A percentile compares a stretch with the other conserved stretches of the same genome.
phyloP scores from a whole-genome alignment of 371 early-diverging fungal genomes.

The Mortierella sp. region DNA sequence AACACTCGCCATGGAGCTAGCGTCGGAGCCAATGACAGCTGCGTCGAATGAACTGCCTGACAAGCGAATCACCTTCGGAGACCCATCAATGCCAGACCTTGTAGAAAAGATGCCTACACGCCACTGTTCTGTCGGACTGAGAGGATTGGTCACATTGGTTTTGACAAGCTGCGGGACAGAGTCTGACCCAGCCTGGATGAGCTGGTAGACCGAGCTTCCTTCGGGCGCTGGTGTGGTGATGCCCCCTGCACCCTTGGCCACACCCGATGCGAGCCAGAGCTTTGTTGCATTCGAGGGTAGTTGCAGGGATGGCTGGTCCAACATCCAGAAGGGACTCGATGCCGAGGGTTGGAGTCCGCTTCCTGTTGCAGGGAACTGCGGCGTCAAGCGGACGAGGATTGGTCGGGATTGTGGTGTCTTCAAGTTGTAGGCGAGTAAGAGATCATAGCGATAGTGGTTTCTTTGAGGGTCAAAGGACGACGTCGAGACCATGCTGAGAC shows the following conservation, averaged over 20 bases:
- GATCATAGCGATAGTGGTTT: slow-evolving; percentile 10
- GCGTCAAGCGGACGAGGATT: slow-evolving; percentile 16
- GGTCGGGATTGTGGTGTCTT: background rate
- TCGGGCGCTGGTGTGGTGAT: background rate
- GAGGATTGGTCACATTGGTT: background rate
- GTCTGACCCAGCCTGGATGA: background rate
- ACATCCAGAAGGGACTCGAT: background rate
- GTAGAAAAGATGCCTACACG: too few species aligned
- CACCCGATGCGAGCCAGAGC: background rate
- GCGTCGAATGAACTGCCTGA: background rate
- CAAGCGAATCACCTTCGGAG: background rate
- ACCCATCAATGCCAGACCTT: background rate
- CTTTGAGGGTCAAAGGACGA: background rate
- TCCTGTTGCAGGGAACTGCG: slow-evolving; percentile 10
- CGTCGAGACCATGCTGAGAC: slow-evolving; percentile 21
- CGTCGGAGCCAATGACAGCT: background rate
- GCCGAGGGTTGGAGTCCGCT: background rate
- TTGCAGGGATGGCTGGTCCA: background rate
- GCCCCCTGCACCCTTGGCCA: too few species aligned
- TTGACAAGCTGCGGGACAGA: background rate
- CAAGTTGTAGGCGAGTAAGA: slow-evolving; percentile 21
- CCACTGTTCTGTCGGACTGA: too few species aligned
- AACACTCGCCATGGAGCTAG: too few species aligned
- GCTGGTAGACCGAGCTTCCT: background rate
- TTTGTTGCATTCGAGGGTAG: background rate